These are phyloP conservation scores for Trichoderma afroharzianum DNA, from an alignment of 2,329 filamentous ascomycete genomes.

Conservation along the genomic window DNA sequence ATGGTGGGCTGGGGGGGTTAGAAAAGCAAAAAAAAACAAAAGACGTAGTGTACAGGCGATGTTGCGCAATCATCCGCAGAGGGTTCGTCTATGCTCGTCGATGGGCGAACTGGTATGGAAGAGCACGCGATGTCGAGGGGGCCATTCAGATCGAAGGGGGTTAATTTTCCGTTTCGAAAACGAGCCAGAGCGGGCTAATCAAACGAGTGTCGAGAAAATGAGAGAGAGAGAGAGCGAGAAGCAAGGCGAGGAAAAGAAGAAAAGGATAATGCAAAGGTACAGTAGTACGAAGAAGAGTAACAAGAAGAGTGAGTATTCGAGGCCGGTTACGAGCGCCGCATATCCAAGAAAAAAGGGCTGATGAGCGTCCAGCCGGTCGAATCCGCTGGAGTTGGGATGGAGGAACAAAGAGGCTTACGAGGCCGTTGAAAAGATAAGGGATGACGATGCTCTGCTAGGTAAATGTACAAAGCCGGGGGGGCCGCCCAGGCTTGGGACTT, in stretches of 20 bases:
- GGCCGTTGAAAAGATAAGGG: conserved; percentile 11
- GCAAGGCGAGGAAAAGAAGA: not conserved
- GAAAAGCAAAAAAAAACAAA: not conserved
- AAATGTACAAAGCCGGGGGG: conserved; percentile 3
- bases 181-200: not conserved
- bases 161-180: not conserved
- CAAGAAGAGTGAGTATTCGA: not conserved
- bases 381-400: not conserved
- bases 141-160: conserved; percentile 14
- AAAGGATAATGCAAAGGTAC: not conserved
- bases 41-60: not conserved
- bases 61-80: conserved; percentile 10
- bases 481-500: not conserved
- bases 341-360: not conserved
- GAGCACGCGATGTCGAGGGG: conserved; percentile 13
- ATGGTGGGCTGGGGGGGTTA: conserved; percentile 24
- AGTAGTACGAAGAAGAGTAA: not conserved
- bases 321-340: not conserved
- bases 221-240: not conserved
- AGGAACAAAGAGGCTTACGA: conserved; percentile 7
- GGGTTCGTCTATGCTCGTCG: not conserved
- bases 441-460: conserved; percentile 7
- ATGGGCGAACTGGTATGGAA: not conserved
- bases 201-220: conserved; percentile 16
- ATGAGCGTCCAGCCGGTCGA: not conserved